Evolutionary conservation across 2,329 filamentous ascomycete genomes (phyloP), one percentile per base, ranked within the genome.

Genomic region (Zymoseptoria brevis): DNA sequence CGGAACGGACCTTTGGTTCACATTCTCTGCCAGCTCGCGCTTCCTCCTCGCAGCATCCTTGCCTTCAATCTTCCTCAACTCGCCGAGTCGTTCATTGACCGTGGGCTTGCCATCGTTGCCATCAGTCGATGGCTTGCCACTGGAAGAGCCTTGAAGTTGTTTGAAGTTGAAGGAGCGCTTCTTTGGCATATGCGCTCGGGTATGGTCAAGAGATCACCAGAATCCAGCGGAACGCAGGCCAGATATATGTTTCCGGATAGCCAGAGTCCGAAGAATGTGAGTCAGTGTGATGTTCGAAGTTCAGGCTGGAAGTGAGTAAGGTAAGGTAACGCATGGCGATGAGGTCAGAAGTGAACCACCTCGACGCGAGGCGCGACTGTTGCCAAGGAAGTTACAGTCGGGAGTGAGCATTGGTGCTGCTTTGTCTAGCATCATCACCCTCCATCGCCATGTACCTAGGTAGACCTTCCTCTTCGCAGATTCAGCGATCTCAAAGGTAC

Each of bases 81-180:
- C 76, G 52, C 73, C 71, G 55, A 80, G 75, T 50, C 75, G 75
- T 66, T 80, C 74, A 66, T 78, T 80, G 64, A 80, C 77, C 2
- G 70, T 63, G n/a, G 67, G 56, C 22, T 29, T 45, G 21, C 57
- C 63, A 45, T 62, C 60, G 54, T 64, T 62, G 30, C 56, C 51
- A 19, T 60, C 59, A 62, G 71, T 73, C 2, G 72, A 70, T 61
- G 75, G 73, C 13, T 74, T 72, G 60, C 75, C 74, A 64, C 67
- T 68, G 49, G 66, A 65, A 50, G 62, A 64, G 35, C 74, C 74
- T 66, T 76, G 73, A 50, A 74, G 68, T 60, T 74, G 71, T 57
- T 73, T 73, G 64, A 77, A 75, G 59, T 72, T 70, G 50, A 72
- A 74, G 16, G 71, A 70, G 61, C 76, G 74, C 68, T 79, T 79